These are phyloP conservation scores for Geotrichum carabidarum DNA, from an alignment of 1,139 yeast genomes.

Conservation along the genomic window DNA sequence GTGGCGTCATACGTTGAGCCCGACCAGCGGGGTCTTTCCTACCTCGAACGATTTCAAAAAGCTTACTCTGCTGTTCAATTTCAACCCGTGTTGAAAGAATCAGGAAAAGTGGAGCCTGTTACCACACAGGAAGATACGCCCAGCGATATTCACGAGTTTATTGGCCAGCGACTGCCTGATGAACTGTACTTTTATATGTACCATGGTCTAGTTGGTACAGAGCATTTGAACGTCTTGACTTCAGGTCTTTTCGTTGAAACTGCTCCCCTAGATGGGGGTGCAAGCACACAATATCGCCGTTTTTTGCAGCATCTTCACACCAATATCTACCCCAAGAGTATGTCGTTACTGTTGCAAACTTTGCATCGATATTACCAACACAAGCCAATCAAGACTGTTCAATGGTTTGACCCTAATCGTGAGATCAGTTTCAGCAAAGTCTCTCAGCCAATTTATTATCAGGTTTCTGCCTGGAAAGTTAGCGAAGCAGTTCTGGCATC, in stretches of 20 bases:
- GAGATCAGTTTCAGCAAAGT: constrained; percentile 23
- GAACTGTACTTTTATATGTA: constrained; percentile 80
- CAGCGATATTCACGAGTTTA: constrained; percentile 71
- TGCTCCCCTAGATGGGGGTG: constrained; percentile 66
- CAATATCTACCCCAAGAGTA: constrained; percentile 52
- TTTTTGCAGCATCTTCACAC: constrained; percentile 47
- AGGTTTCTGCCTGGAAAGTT: constrained; percentile 26
- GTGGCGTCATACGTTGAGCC: constrained; percentile 32
- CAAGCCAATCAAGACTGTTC: constrained; percentile 46
- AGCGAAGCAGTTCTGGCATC: constrained; percentile 15
- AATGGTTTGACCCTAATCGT: constrained; percentile 50
- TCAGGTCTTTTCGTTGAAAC: constrained; percentile 60
- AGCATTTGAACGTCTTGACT: constrained; percentile 61
- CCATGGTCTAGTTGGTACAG: constrained; percentile 65
- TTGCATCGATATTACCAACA: constrained; percentile 83
- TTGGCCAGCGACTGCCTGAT: constrained; percentile 82
- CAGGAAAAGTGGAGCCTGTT: constrained; percentile 65
- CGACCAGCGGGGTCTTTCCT: constrained; percentile 24
- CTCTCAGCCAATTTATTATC: constrained; percentile 25
- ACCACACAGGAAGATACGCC: constrained; percentile 50
- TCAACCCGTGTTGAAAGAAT: constrained; percentile 65
- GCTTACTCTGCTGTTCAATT: constrained; percentile 51
- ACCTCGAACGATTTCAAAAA: constrained; percentile 44
- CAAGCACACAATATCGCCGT: constrained; percentile 52
- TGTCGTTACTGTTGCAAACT: constrained; percentile 65